These are phyloP conservation scores for Ceriops zippeliana DNA, from an alignment of 345 rosid species.

Conservation along the genomic window DNA sequence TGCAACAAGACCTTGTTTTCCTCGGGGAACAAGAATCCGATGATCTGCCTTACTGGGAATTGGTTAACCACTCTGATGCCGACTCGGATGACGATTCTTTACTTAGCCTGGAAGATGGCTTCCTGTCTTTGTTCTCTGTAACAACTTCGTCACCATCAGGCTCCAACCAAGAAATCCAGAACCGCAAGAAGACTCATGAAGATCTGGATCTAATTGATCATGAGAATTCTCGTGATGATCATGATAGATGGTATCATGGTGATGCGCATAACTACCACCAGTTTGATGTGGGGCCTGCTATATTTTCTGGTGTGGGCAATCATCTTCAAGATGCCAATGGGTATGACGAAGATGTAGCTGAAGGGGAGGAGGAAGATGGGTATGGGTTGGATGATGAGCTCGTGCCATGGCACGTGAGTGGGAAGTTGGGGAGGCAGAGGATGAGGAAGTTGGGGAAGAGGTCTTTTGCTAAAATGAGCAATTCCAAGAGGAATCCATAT, in stretches of 20 bases:
- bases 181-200: not conserved
- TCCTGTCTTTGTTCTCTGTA: slow-evolving; percentile 22
- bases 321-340: not conserved
- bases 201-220: too few relatives aligned
- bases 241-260: not conserved
- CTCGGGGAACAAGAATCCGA: slow-evolving; percentile 7
- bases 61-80: slow-evolving; percentile 32
- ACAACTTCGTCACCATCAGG: not conserved
- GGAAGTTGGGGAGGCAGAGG: slow-evolving; percentile 47
- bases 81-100: slow-evolving; percentile 27
- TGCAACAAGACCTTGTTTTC: too few relatives aligned
- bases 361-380: slow-evolving; percentile 13
- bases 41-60: slow-evolving; percentile 39
- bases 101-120: slow-evolving; percentile 21
- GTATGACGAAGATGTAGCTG: slow-evolving; percentile 1
- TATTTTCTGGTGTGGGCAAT: not conserved
- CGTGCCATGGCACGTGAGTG: slow-evolving; percentile 36
- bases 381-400: slow-evolving; percentile 44
- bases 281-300: not conserved
- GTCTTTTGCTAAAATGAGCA: slow-evolving; percentile 32
- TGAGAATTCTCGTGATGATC: not conserved
- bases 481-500: slow-evolving; percentile 28
- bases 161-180: not conserved
- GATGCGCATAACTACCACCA: not conserved
- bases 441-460: slow-evolving; percentile 56